A percentile compares a stretch with the other conserved stretches of the same genome.
phyloP scores from a whole-genome alignment of 495 filamentous ascomycete species.

The Penicillium pulvis region DNA sequence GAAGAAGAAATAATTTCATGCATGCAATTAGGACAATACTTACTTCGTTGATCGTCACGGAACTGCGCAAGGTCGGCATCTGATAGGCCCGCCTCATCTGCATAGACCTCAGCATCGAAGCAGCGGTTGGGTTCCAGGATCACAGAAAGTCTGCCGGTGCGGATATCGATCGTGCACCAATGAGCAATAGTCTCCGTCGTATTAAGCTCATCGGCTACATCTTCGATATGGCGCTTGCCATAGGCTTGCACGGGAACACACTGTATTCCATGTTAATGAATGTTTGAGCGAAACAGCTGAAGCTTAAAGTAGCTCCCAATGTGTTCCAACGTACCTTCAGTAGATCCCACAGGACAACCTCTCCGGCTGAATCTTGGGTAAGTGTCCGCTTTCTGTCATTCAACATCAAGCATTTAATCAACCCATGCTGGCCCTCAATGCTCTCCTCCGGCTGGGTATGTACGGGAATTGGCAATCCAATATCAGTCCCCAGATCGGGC shows the following conservation, averaged over 20 bases:
- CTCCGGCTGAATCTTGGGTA: slow-evolving; percentile 91
- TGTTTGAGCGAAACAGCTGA: neutral
- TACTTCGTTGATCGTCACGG: slow-evolving; percentile 93
- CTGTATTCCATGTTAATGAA: slow-evolving; percentile 41
- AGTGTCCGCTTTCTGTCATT: slow-evolving; percentile 89
- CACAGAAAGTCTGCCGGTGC: slow-evolving; percentile 86
- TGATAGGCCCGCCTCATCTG: slow-evolving; percentile 73
- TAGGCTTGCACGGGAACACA: slow-evolving; percentile 84
- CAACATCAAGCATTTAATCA: slow-evolving; percentile 89
- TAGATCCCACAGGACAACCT: slow-evolving; percentile 96
- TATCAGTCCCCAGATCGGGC: slow-evolving; percentile 58
- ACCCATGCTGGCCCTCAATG: slow-evolving; percentile 91
- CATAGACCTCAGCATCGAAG: slow-evolving; percentile 97
- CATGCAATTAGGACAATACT: slow-evolving; percentile 24
- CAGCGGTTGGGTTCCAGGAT: slow-evolving; percentile 93
- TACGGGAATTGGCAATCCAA: slow-evolving; percentile 62
- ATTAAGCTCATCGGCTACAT: slow-evolving; percentile 85
- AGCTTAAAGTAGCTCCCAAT: neutral
- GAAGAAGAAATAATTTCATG: neutral
- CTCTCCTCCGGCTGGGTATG: slow-evolving; percentile 79
- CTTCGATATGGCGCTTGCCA: slow-evolving; percentile 90
- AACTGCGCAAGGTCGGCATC: slow-evolving; percentile 70
- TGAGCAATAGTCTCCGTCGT: slow-evolving; percentile 86
- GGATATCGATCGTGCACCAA: slow-evolving; percentile 93
- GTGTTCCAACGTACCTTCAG: slow-evolving; percentile 59